Evolutionary conservation across 192 early-diverging fungal species (phyloP), one percentile per base, ranked within the genome.

Genomic region (Phlyctochytrium arcticum): DNA sequence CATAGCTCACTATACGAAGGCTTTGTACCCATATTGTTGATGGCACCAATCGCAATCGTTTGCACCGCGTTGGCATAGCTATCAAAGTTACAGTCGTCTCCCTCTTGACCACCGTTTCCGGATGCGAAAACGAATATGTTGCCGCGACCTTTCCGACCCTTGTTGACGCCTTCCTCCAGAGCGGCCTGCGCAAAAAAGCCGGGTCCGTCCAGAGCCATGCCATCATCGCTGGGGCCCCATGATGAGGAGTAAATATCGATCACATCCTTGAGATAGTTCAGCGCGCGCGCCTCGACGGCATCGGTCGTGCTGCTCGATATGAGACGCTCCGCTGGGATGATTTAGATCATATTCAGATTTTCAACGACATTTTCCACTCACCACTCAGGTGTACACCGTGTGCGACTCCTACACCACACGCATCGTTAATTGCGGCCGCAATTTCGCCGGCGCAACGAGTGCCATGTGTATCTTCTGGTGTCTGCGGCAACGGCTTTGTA

Each of bases 1-100:
- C 95, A 98, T 6, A 72, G 62, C 73, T 98, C 95, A 23, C 90
- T 83, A 64, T 96, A 98, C 42, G 75, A 76, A 4, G 95, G 91
- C 68, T 91, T 89, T 0, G 75, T 59, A 23, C 88, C 87, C 2
- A 64, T 34, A 54, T 87, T 87, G 59, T 88, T 86, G 34, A 98
- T 85, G 19, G 95, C 94, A 4, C 93, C 93, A 31, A 98, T 86
- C 2, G 91, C 88, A 59, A 98, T 85, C 0, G 95, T 96, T 68
- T 92, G 93, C 4, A 94, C 87, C 42, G 85, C 87, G 77, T 95
- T 96, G 31, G 94, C 90, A 75, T 94, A 96, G 7, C 94, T 92
- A 73, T 98, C 93, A 82, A 89, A 95, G 72, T 98, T 98, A 76
- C 95, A 98, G 72, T 98, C 94, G 65, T 98, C 95, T 36, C 83